These are phyloP conservation scores for Cercospora citrullina DNA, from an alignment of 2,329 filamentous ascomycete species.

Conservation along the genomic window DNA sequence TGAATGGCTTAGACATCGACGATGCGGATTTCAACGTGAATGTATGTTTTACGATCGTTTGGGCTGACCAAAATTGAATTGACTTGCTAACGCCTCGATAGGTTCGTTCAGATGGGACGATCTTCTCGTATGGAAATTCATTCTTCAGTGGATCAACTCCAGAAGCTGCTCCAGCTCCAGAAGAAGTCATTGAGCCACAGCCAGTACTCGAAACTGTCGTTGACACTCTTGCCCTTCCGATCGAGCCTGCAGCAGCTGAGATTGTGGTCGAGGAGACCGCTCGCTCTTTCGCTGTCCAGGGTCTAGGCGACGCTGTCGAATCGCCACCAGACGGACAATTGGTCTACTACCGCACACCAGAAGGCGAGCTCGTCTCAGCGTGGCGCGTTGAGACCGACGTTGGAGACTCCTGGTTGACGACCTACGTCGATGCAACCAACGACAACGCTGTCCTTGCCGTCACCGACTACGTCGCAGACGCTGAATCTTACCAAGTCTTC, in stretches of 20 bases:
- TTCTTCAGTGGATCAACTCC: conserved; percentile 51
- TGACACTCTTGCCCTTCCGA: conserved; percentile 44
- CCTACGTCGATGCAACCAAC: conserved; percentile 56
- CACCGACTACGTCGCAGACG: conserved; percentile 59
- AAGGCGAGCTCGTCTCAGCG: conserved; percentile 51
- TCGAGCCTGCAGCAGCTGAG: conserved; percentile 43
- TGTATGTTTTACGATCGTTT: conserved; percentile 38
- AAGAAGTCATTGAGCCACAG: conserved; percentile 47
- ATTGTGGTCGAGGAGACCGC: conserved; percentile 38
- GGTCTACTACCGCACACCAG: conserved; percentile 55
- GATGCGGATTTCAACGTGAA: conserved; percentile 64
- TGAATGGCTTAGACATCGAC: conserved; percentile 60
- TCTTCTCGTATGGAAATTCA: conserved; percentile 60
- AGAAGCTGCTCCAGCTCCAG: conserved; percentile 40
- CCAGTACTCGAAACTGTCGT: conserved; percentile 48
- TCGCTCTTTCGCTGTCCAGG: conserved; percentile 48
- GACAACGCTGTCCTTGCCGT: conserved; percentile 54
- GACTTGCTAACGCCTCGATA: conserved; percentile 25
- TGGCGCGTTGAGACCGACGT: conserved; percentile 63
- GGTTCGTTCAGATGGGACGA: conserved; percentile 54
- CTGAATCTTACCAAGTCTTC: conserved; percentile 55
- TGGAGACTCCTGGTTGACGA: conserved; percentile 58
- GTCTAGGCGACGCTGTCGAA: conserved; percentile 49
- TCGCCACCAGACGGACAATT: conserved; percentile 58
- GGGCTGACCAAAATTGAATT: background rate